Evolutionary conservation across 2,329 filamentous ascomycete genomes (phyloP).

Genomic region (Arthrinium puccinioides): DNA sequence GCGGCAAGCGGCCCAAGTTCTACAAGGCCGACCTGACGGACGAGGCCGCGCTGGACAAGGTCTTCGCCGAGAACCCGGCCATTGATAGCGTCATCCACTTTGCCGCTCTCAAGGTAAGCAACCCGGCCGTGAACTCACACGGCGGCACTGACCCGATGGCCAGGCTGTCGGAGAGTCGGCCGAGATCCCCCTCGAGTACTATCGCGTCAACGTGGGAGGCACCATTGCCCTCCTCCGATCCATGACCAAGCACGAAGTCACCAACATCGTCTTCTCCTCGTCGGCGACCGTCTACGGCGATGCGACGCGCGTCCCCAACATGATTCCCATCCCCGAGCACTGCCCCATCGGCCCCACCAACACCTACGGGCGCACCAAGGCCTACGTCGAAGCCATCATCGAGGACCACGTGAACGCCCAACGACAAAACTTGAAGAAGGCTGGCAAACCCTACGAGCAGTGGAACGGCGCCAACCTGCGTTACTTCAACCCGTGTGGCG

Average conservation of each 20-base stretch:
- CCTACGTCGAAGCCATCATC: conserved; percentile 85
- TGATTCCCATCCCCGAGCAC: conserved; percentile 97
- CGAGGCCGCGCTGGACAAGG: conserved; percentile 72
- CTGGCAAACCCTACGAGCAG: conserved; percentile 66
- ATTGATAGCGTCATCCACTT: conserved; percentile 99
- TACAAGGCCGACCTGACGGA: conserved; percentile 85
- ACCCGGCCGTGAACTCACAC: not conserved
- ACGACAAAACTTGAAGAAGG: conserved; percentile 75
- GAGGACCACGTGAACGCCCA: conserved; percentile 84
- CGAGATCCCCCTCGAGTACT: conserved; percentile 95
- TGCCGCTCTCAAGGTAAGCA: conserved; percentile 80
- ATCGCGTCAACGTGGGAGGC: conserved; percentile 91
- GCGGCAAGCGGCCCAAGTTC: conserved; percentile 79
- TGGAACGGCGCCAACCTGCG: conserved; percentile 92
- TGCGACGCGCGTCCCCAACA: conserved; percentile 89
- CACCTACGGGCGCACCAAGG: conserved; percentile 95
- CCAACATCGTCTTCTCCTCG: conserved; percentile 97
- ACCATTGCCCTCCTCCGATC: conserved; percentile 78
- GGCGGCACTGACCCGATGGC: conserved; percentile 9
- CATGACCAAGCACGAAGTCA: conserved; percentile 86
- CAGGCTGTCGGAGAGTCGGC: conserved; percentile 93
- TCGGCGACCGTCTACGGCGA: conserved; percentile 98
- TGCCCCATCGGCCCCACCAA: conserved; percentile 96
- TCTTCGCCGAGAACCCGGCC: conserved; percentile 82
- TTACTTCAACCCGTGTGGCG: conserved; percentile 96